A percentile compares a stretch with the other conserved stretches of the same genome.
Evolutionary conservation across 768 basidiomycete species (phyloP).

Genomic region (Pleurotus giganteus): DNA sequence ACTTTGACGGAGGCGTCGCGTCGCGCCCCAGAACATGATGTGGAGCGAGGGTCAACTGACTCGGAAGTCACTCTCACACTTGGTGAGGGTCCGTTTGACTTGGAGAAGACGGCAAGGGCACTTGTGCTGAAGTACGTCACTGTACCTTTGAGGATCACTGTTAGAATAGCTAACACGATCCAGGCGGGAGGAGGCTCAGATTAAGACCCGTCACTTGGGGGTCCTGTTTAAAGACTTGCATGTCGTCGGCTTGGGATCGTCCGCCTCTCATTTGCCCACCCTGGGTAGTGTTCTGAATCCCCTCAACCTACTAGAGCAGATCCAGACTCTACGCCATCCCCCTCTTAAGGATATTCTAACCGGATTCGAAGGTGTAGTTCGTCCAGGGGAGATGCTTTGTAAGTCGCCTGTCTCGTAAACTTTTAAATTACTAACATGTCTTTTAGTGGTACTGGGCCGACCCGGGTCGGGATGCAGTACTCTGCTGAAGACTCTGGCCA

Average conservation of each 20-base stretch:
- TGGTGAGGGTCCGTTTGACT: constrained; percentile 1
- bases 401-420: constrained; percentile 20
- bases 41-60: neutral
- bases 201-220: constrained; percentile 41
- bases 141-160: no score
- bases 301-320: constrained; percentile 30
- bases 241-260: constrained; percentile 47
- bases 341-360: constrained; percentile 60
- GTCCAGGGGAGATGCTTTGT: constrained; percentile 78
- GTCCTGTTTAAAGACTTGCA: constrained; percentile 49
- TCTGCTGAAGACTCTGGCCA: constrained; percentile 77
- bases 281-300: constrained; percentile 54
- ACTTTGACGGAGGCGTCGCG: neutral
- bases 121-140: constrained; percentile 1
- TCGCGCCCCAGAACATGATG: neutral
- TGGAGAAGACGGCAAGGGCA: constrained; percentile 1
- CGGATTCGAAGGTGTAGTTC: constrained; percentile 61
- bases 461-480: constrained; percentile 87
- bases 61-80: neutral
- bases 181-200: constrained; percentile 11
- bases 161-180: no score
- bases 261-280: constrained; percentile 44
- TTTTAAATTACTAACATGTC: neutral
- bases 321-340: constrained; percentile 53
- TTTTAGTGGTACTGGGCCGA: constrained; percentile 77